phyloP scores from a whole-genome alignment of 345 rosid species.

The Dimocarpus longan region DNA sequence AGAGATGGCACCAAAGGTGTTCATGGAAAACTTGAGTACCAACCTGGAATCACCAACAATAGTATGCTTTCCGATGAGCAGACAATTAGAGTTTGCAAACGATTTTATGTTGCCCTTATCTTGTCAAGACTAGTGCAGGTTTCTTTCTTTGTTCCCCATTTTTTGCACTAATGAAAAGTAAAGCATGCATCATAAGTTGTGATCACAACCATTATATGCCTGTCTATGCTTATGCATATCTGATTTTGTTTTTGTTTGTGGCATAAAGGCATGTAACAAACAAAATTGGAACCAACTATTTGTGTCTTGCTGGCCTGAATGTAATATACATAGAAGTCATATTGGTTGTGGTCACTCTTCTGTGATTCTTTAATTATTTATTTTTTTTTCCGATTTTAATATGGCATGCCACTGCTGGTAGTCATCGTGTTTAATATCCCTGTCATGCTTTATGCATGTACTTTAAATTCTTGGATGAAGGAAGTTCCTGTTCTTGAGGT shows the following conservation, averaged over 20 bases:
- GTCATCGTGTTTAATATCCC: slow-evolving; percentile 11
- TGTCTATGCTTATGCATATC: neutral
- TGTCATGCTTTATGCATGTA: slow-evolving; percentile 20
- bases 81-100: slow-evolving; percentile 81
- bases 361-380: neutral
- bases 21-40: slow-evolving; percentile 46
- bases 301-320: neutral
- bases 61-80: slow-evolving; percentile 70
- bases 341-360: neutral
- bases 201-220: neutral
- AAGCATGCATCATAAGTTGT: neutral
- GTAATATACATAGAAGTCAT: neutral
- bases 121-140: slow-evolving; percentile 96
- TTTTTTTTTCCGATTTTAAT: neutral
- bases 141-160: slow-evolving; percentile 16
- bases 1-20: slow-evolving; percentile 42
- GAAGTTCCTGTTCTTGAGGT: slow-evolving; percentile 90
- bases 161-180: slow-evolving; percentile 16
- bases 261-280: slow-evolving; percentile 10
- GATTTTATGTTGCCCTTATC: slow-evolving; percentile 96
- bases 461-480: slow-evolving; percentile 49
- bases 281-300: neutral
- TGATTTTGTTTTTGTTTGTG: slow-evolving; percentile 6
- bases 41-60: slow-evolving; percentile 40
- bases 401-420: neutral